Percentiles rank a stretch among this genome's conserved stretches.
These are phyloP conservation scores for Kewa caespitosa DNA, from an alignment of 179 eudicot species.

Conservation along the genomic window DNA sequence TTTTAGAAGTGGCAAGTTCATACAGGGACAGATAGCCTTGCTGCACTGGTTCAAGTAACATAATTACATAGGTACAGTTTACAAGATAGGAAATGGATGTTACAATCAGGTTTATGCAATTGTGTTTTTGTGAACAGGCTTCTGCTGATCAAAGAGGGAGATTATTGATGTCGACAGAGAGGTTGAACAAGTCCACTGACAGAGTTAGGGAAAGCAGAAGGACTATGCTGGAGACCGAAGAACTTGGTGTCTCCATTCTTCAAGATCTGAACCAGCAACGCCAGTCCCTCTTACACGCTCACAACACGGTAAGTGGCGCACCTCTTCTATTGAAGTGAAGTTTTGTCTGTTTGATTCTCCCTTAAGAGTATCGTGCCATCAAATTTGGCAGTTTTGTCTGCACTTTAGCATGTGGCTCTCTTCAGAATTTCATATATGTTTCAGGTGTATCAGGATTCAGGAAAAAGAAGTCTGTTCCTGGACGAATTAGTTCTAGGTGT, in stretches of 20 bases:
- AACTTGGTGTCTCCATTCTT: conserved; percentile 63
- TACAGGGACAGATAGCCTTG: too few relatives aligned
- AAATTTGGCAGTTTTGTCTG: background rate
- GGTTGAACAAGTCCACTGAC: conserved; percentile 49
- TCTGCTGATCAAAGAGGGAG: conserved; percentile 62
- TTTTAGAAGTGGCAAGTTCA: too few relatives aligned
- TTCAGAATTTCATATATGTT: background rate
- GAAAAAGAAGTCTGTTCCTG: background rate
- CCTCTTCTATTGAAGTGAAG: background rate
- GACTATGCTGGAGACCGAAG: conserved; percentile 65
- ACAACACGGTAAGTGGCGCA: conserved; percentile 41
- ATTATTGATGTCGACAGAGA: conserved; percentile 55
- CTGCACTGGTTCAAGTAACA: too few relatives aligned
- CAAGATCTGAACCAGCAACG: conserved; percentile 65
- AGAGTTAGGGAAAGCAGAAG: conserved; percentile 55
- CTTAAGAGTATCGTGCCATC: background rate
- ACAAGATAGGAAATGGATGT: too few relatives aligned
- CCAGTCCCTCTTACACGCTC: conserved; percentile 58
- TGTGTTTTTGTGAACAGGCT: conserved; percentile 32
- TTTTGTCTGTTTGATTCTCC: background rate
- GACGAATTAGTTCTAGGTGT: too few relatives aligned
- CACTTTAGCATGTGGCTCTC: background rate
- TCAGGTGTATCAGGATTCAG: too few relatives aligned
- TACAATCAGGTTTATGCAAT: background rate
- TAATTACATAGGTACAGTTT: too few relatives aligned